Base-by-base conservation (phyloP, 164 flowering plant genomes). In the Cinnamomum chago region DNA sequence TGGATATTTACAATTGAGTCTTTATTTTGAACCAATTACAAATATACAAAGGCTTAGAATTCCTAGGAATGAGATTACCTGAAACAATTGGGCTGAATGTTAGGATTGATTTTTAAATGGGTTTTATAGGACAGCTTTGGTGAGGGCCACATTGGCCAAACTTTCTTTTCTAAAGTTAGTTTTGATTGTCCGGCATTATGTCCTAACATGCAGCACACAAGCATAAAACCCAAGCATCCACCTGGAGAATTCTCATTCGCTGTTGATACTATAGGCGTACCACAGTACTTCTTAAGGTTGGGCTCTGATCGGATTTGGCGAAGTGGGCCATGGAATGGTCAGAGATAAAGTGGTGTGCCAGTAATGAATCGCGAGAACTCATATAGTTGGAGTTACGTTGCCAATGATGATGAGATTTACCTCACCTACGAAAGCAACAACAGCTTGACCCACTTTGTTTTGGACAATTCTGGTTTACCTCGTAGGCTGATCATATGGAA, bases 401-500 rank as follows among this genome's bases (percentile, higher is more conserved):
- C 70, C 12, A 67, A 67, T 2, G 50, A 67, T 1, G 15, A 67
- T 10, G 70, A 67, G 70, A 18, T 40, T 33, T 67, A 33, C 23
- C 1, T 64, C 1, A 24, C 35, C 3, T 67, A n/a, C 72, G 4
- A 28, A 3, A 15, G 12, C 76, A 51, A 24, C 30, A 6, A 71
- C 35, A 30, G 6, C 35, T 3, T 30, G 5, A 3, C 35, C 35
- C 5, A 30, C 6, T 30, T 76, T 2, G 69, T 70, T 58, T 10
- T 81, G 58, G 33, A 72, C 27, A 50, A 27, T 9, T 9, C 69
- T 0, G 82, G 82, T 5, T 0, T 25, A 9, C 6, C 68, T 2
- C 68, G 62, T 10, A 75, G 71, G 17, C 64, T 27, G 4, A 58
- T 66, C 2, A n/a, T n/a, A n/a, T 82, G 83, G 85, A 65, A 14